Percentiles rank a stretch among this genome's conserved stretches.
Conservation (phyloP, 306 rosid species). For the Lathyrus aphaca region DNA sequence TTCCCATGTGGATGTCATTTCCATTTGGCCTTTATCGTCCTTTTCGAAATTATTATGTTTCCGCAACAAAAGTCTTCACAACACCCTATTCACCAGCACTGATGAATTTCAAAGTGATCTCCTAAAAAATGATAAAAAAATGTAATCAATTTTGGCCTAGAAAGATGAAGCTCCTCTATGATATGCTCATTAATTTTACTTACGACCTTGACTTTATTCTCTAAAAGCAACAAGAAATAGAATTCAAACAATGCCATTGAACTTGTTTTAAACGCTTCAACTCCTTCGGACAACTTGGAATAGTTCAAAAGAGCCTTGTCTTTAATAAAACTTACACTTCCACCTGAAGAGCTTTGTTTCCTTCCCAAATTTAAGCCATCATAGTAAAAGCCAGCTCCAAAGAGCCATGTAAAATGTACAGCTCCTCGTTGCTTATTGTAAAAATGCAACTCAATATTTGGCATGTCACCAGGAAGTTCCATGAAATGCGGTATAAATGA, state of each 20-base stretch:
- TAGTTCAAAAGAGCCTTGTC: conserved; percentile 86
- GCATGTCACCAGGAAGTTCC: conserved; percentile 97
- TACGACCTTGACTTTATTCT: conserved; percentile 94
- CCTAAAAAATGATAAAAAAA: conserved; percentile 90
- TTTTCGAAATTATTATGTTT: conserved; percentile 80
- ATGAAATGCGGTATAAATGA: conserved; percentile 89
- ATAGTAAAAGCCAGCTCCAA: conserved; percentile 98
- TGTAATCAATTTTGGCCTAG: conserved; percentile 85
- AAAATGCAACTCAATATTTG: conserved; percentile 91
- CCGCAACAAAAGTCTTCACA: conserved; percentile 83
- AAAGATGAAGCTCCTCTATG: conserved; percentile 94
- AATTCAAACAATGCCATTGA: conserved; percentile 93
- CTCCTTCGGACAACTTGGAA: conserved; percentile 73
- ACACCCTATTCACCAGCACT: conserved; percentile 90
- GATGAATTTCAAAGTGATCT: conserved; percentile 87
- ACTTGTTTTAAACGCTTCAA: conserved; percentile 77
- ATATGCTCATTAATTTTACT: conserved; percentile 91
- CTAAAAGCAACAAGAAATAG: conserved; percentile 89
- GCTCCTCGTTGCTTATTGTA: conserved; percentile 96
- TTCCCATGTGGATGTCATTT: conserved; percentile 97
- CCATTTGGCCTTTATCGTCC: conserved; percentile 94
- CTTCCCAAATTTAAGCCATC: conserved; percentile 92
- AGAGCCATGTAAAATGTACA: conserved; percentile 96
- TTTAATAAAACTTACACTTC: conserved; percentile 92
- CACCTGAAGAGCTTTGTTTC: conserved; percentile 67